Conservation (phyloP, 2,329 filamentous ascomycete species). For the Trematosphaeria pertusa region DNA sequence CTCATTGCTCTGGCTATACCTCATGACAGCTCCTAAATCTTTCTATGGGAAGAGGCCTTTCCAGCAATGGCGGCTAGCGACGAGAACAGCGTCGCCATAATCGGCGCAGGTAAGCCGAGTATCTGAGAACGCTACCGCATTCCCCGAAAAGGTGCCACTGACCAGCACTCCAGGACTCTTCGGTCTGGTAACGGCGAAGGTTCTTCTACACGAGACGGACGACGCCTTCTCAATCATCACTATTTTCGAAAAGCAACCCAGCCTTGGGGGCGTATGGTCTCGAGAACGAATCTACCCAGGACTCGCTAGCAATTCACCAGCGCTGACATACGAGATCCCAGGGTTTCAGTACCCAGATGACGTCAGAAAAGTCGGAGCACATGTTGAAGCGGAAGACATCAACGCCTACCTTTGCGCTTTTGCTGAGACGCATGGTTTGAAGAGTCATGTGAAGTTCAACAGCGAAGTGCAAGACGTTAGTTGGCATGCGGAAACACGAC, state of each 20-base stretch:
- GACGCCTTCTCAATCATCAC: neutral
- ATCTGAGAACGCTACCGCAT: neutral
- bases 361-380: neutral
- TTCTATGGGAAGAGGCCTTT: too few relatives aligned
- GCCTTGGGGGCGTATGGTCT: neutral
- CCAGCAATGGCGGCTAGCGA: neutral
- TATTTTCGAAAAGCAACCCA: neutral
- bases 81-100: neutral
- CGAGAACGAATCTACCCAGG: neutral
- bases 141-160: too few relatives aligned
- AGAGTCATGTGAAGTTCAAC: neutral
- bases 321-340: neutral
- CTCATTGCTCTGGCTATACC: too few relatives aligned
- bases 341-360: neutral
- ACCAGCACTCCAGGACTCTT: neutral
- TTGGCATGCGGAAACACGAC: neutral
- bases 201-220: neutral
- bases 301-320: neutral
- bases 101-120: neutral
- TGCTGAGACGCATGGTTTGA: neutral
- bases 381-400: neutral
- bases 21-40: too few relatives aligned
- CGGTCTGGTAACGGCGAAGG: neutral
- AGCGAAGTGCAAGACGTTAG: neutral
- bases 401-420: neutral